Percentiles rank a stretch among this genome's conserved stretches.
Conservation (phyloP, 495 filamentous ascomycete genomes). For the Glutinoglossum americanum region DNA sequence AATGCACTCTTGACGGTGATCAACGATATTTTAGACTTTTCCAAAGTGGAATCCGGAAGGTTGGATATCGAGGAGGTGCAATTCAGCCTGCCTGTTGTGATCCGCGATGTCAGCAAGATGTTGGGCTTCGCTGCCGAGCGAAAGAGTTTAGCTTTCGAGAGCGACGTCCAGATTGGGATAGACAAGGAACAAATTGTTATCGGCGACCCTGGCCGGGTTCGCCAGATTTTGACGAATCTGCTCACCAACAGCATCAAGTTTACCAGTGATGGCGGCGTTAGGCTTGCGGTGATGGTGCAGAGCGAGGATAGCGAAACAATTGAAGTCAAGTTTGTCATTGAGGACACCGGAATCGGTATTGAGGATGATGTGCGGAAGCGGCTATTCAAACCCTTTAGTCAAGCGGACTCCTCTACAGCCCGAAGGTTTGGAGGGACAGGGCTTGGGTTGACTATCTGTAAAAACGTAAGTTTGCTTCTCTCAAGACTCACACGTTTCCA, state of each 20-base stretch:
- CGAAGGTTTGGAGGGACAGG: slow-evolving; percentile 80
- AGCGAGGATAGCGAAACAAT: slow-evolving; percentile 46
- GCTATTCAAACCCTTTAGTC: slow-evolving; percentile 77
- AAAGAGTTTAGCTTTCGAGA: slow-evolving; percentile 30
- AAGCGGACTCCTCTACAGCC: slow-evolving; percentile 72
- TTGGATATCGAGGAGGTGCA: slow-evolving; percentile 83
- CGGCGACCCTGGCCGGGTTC: slow-evolving; percentile 74
- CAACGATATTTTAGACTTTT: slow-evolving; percentile 88
- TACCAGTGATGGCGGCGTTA: slow-evolving; percentile 67
- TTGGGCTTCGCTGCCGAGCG: slow-evolving; percentile 62
- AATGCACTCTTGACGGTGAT: slow-evolving; percentile 78
- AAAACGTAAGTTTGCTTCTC: slow-evolving; percentile 37
- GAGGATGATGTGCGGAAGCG: slow-evolving; percentile 60
- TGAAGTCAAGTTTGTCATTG: slow-evolving; percentile 58
- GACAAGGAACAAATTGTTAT: slow-evolving; percentile 51
- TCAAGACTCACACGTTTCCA: background rate
- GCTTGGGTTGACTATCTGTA: slow-evolving; percentile 73
- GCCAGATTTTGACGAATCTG: slow-evolving; percentile 84
- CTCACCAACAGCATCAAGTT: slow-evolving; percentile 91
- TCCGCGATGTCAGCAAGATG: slow-evolving; percentile 69
- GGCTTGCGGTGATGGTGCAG: slow-evolving; percentile 48
- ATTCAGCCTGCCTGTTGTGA: slow-evolving; percentile 66
- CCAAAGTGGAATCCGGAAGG: slow-evolving; percentile 83
- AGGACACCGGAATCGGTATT: slow-evolving; percentile 81
- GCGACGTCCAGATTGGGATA: slow-evolving; percentile 48